phyloP scores from a whole-genome alignment of 208 protist genomes.

The Leishmania arabica region DNA sequence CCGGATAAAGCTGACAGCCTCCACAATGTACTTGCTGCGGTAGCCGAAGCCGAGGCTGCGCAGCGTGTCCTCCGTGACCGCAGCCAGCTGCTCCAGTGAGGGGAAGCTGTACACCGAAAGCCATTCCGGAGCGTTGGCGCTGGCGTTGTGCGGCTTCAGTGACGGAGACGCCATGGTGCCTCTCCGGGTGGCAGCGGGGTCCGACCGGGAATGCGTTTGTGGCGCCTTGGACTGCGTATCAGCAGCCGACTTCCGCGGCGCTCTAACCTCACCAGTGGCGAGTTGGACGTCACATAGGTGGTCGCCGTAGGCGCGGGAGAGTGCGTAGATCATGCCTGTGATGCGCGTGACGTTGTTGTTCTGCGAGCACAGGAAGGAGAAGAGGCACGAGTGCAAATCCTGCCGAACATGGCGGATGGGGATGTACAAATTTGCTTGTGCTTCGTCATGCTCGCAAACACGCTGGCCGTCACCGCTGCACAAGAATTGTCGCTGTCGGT shows the following conservation, averaged over 20 bases:
- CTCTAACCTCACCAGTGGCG: slow-evolving; percentile 32
- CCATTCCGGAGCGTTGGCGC: slow-evolving; percentile 20
- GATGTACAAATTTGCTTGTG: background rate
- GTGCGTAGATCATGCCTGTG: slow-evolving; percentile 51
- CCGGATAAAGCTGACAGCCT: slow-evolving; percentile 5
- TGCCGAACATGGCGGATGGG: slow-evolving; percentile 66
- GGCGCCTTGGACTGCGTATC: background rate
- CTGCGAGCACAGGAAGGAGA: slow-evolving; percentile 82
- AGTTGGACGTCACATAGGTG: slow-evolving; percentile 56
- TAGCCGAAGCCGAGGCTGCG: slow-evolving; percentile 70
- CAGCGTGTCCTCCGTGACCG: slow-evolving; percentile 39
- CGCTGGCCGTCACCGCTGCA: background rate
- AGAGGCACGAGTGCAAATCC: slow-evolving; percentile 75
- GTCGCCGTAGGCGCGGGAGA: slow-evolving; percentile 49
- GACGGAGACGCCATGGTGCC: background rate
- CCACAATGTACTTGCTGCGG: slow-evolving; percentile 71
- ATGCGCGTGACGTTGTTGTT: slow-evolving; percentile 86
- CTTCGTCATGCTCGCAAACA: slow-evolving; percentile 11
- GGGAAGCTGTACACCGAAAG: slow-evolving; percentile 57
- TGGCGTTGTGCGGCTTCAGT: background rate
- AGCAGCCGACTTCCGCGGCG: background rate
- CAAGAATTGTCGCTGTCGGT: background rate
- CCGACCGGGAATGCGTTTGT: background rate
- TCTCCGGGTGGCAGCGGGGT: background rate
- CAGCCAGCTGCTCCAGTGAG: slow-evolving; percentile 40